Base-by-base conservation (phyloP, 169 alveolate genomes). In the Eimeria necatrix region DNA sequence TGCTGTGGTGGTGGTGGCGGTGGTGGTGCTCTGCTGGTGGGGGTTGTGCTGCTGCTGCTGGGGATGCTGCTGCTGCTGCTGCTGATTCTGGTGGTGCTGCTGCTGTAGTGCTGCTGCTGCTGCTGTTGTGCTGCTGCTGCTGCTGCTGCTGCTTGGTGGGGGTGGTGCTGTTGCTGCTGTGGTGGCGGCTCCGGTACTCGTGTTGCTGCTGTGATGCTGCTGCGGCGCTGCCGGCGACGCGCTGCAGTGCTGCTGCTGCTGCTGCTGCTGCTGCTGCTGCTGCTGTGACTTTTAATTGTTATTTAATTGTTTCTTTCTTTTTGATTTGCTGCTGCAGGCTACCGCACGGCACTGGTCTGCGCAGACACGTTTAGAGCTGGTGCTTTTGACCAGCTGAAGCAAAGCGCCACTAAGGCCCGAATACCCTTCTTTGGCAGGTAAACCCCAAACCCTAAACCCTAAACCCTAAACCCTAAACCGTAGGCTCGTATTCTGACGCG, bases 351-450 rank as follows among this genome's bases (percentile, higher is more conserved):
- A 16, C 96, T 99, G 93, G 99, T 99, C 6, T 99, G 99, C 95
- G 99, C 99, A 2, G 99, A 99, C 97, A 99, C 99, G 20, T 99
- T 99, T 97, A 98, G 99, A 94, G 99, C 99, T 5, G 99, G 99
- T 26, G 99, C 99, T 48, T 99, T 99, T 94, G 99, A 99, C 97
- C 99, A 99, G 98, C 97, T 99, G 95, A 99, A 99, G 95, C 99
- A 99, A 97, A 99, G 99, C 96, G 99, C 99, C 24, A 99, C 99
- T 16, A 99, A 99, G 97, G 99, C 98, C 16, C 97, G 99, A 95
- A 98, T 99, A 16, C 99, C 99, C 12, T 99, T 99, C 97, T 99
- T 98, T 96, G 99, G 99, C 74, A 97, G 98, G 96, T 80, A 8
- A 32, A 60, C 59, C 41, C 74, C 22, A 61, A 61, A 61, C 74